These are phyloP conservation scores for Nowakowskiella sp. DNA, from an alignment of 192 early-diverging fungal genomes.

Conservation along the genomic window DNA sequence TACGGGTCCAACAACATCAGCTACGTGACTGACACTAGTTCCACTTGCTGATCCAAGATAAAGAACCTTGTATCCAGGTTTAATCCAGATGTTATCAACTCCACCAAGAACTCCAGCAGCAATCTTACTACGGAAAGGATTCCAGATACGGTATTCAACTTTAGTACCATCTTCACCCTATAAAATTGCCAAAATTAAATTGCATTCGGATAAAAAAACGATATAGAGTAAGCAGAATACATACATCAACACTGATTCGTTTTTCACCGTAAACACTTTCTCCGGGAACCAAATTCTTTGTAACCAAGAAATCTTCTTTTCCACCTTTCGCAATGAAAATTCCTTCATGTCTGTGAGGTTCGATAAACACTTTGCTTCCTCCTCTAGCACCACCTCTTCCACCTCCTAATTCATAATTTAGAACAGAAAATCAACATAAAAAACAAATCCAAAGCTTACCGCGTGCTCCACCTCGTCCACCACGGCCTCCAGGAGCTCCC, in stretches of 20 bases:
- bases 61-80: slow-evolving; percentile 91
- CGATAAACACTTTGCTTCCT: slow-evolving; percentile 90
- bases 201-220: background rate
- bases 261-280: slow-evolving; percentile 98
- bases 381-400: slow-evolving; percentile 70
- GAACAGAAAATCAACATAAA: too few relatives aligned
- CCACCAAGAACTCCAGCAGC: slow-evolving; percentile 96
- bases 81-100: slow-evolving; percentile 91
- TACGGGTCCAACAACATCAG: slow-evolving; percentile 89
- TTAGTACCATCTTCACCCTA: slow-evolving; percentile 82
- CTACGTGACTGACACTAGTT: slow-evolving; percentile 93
- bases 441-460: too few relatives aligned
- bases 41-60: slow-evolving; percentile 95
- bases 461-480: slow-evolving; percentile 48
- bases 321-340: slow-evolving; percentile 91
- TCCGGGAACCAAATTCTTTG: slow-evolving; percentile 97
- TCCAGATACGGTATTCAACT: slow-evolving; percentile 98
- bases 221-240: slow-evolving; percentile 2
- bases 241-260: slow-evolving; percentile 91
- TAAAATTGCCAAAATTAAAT: slow-evolving; percentile 3
- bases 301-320: slow-evolving; percentile 97
- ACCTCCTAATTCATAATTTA: slow-evolving; percentile 49
- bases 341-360: slow-evolving; percentile 94
- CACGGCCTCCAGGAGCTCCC: slow-evolving; percentile 48
- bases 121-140: slow-evolving; percentile 98